Evolutionary conservation across 371 early-diverging fungal species (phyloP).

Genomic region (Rhizopus sp.): DNA sequence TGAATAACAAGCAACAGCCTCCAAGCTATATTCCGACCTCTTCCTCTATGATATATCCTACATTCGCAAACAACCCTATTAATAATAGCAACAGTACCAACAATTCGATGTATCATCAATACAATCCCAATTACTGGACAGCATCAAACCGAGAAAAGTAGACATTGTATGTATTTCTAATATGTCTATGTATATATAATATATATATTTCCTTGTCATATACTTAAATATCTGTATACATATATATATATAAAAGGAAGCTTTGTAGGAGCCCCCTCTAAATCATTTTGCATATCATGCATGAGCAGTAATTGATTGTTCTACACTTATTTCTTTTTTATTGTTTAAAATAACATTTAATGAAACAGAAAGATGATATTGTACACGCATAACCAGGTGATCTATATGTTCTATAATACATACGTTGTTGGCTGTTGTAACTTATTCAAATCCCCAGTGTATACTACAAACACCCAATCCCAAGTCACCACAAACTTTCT

Average conservation of each 20-base stretch:
- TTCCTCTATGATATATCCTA: background rate
- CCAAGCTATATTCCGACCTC: background rate
- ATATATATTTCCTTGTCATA: conserved; percentile 1
- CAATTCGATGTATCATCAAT: background rate
- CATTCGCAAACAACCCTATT: background rate
- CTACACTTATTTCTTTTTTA: background rate
- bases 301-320: background rate
- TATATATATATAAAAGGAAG: too few relatives aligned
- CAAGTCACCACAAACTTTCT: conserved; percentile 27
- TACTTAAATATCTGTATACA: too few relatives aligned
- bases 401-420: background rate
- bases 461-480: conserved; percentile 22
- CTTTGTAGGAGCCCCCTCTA: too few relatives aligned
- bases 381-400: background rate
- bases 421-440: too few relatives aligned
- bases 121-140: background rate
- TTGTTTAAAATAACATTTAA: background rate
- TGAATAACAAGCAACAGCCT: background rate
- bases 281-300: background rate
- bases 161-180: background rate
- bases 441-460: conserved; percentile 19
- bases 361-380: background rate
- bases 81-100: background rate
- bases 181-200: conserved; percentile 1
- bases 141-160: background rate